A percentile compares a stretch with the other conserved stretches of the same genome.
These are phyloP conservation scores for Penicillium maclennaniae DNA, from an alignment of 495 filamentous ascomycete species.

Conservation along the genomic window DNA sequence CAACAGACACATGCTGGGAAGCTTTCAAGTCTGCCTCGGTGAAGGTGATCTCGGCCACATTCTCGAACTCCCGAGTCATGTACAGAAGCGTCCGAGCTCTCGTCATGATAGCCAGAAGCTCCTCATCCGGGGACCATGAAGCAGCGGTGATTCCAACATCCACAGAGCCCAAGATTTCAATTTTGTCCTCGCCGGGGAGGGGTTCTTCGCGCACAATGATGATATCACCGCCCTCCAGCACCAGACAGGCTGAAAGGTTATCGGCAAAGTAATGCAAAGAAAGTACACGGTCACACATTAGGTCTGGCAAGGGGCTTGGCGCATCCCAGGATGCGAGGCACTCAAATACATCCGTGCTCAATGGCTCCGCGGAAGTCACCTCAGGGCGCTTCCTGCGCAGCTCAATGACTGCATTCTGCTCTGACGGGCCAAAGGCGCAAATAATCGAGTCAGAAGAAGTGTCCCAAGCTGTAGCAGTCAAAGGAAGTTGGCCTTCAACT, in stretches of 20 bases:
- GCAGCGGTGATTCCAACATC: conserved; percentile 87
- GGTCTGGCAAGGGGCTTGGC: conserved; percentile 63
- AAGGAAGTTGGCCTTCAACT: conserved; percentile 49
- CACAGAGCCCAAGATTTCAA: conserved; percentile 92
- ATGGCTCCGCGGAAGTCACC: conserved; percentile 31
- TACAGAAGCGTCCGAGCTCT: conserved; percentile 75
- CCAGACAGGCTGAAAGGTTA: conserved; percentile 67
- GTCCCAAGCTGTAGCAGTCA: conserved; percentile 78
- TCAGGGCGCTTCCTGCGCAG: conserved; percentile 48
- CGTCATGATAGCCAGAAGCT: conserved; percentile 79
- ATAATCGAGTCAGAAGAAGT: conserved; percentile 64
- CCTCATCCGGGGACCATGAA: conserved; percentile 93
- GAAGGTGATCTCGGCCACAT: conserved; percentile 67
- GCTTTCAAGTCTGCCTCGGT: conserved; percentile 72
- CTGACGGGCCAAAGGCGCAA: conserved; percentile 70
- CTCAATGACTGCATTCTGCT: conserved; percentile 59
- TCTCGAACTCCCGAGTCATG: conserved; percentile 90
- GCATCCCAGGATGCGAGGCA: conserved; percentile 84
- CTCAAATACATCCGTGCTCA: conserved; percentile 38
- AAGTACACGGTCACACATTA: conserved; percentile 66
- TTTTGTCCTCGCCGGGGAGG: conserved; percentile 62
- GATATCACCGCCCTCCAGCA: conserved; percentile 90
- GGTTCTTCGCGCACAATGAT: conserved; percentile 76
- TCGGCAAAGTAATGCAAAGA: conserved; percentile 82
- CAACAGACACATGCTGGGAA: conserved; percentile 94